Evolutionary conservation across 257 asterid species (phyloP).

Genomic region (Parsonsia alboflavescens): DNA sequence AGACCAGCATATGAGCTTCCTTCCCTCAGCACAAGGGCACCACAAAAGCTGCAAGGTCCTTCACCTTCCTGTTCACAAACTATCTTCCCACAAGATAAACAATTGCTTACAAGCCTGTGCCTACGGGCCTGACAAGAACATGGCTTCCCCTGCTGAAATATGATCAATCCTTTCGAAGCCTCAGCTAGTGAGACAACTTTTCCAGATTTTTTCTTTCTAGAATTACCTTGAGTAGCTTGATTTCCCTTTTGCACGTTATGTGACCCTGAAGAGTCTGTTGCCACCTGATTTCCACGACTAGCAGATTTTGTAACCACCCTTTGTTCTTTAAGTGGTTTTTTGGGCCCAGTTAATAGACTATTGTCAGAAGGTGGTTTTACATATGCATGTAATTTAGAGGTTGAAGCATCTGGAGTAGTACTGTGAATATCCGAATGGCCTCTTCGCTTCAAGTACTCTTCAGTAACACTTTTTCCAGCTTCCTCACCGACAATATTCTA

Average conservation of each 20-base stretch:
- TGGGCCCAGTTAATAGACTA: slow-evolving; percentile 29
- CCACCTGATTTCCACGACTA: slow-evolving; percentile 35
- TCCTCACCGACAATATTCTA: slow-evolving; percentile 91
- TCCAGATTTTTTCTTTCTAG: slow-evolving; percentile 82
- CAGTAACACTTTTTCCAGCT: slow-evolving; percentile 58
- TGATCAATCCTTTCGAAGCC: slow-evolving; percentile 87
- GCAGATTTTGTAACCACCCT: slow-evolving; percentile 41
- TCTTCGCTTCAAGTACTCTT: slow-evolving; percentile 74
- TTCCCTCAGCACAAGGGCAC: slow-evolving; percentile 83
- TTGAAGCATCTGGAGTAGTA: slow-evolving; percentile 32
- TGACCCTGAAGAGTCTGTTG: slow-evolving; percentile 33
- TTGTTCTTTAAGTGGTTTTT: slow-evolving; percentile 52
- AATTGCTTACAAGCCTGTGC: slow-evolving; percentile 78
- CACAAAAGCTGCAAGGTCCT: slow-evolving; percentile 91
- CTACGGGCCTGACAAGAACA: slow-evolving; percentile 94
- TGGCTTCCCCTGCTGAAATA: slow-evolving; percentile 88
- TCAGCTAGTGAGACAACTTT: slow-evolving; percentile 83
- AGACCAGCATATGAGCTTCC: slow-evolving; percentile 90
- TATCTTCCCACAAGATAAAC: slow-evolving; percentile 92
- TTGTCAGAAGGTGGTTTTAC: slow-evolving; percentile 68
- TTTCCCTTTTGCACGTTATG: slow-evolving; percentile 27
- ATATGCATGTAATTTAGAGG: slow-evolving; percentile 63
- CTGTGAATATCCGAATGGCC: slow-evolving; percentile 45
- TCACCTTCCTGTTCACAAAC: slow-evolving; percentile 98
- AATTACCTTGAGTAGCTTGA: slow-evolving; percentile 37